Base-by-base conservation (phyloP, 2,329 filamentous ascomycete genomes). In the Penicillium sp. region DNA sequence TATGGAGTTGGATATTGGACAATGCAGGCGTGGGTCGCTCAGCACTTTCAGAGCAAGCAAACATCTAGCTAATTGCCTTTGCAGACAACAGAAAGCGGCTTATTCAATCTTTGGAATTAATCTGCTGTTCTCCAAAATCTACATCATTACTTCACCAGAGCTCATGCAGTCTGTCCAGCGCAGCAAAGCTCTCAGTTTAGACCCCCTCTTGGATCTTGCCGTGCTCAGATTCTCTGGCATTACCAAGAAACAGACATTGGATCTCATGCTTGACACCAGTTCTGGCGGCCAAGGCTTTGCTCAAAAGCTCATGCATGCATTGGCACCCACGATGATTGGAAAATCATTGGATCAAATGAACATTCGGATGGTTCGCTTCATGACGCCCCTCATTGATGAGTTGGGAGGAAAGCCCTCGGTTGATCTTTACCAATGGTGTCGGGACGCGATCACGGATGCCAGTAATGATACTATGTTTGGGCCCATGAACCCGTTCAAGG, bases 381-480 rank as follows among this genome's bases (percentile, higher is more conserved):
- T 68, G 3, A 49, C 47, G 1, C 21, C 38, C 0, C 43, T 53
- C 8, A 51, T 68, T 4, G 55, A 66, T 26, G 53, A 59, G 9
- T 16, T 69, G 21, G 53, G 46, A 4, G 18, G 43, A 2, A 29
- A 15, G 1, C 13, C 44, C 4, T 42, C 47, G 6, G 21, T 69
- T 12, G 64, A 70, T 45, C 43, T 70, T 6, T 63, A 60, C 47
- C 49, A 33, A 9, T 70, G 67, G 68, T 64, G 62, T 33, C 53
- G 50, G 7, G 50, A 63, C 41, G 60, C 57, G 16, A 62, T 69
- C 8, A 69, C 61, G 4, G 45, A 56, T 36, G 65, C 67, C 5
- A 68, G 63, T 23, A 67, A 64, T 12, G 58, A 67, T 21, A 58
- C 66, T 5, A 52, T 58, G 6, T 70, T 67, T 42, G 68, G 68